These are phyloP conservation scores for Solanum bukasovii DNA, from an alignment of 257 asterid genomes.

Conservation along the genomic window DNA sequence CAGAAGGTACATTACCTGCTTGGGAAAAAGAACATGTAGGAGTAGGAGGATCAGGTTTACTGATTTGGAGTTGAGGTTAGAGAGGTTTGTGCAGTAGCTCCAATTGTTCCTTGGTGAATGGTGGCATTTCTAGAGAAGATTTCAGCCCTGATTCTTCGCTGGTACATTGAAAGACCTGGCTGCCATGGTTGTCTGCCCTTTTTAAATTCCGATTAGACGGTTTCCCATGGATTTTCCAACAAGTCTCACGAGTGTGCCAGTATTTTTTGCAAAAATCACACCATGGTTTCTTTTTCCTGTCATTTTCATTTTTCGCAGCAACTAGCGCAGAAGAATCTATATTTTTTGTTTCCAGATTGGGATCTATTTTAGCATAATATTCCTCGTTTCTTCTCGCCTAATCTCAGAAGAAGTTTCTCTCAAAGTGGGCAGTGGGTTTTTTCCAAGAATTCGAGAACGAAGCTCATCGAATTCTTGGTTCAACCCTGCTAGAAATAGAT, in stretches of 20 bases:
- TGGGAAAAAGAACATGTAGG: neutral
- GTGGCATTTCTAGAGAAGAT: neutral
- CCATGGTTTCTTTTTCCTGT: neutral
- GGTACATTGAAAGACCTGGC: neutral
- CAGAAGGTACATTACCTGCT: neutral
- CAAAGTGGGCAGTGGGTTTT: neutral
- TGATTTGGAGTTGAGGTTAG: neutral
- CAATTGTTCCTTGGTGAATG: neutral
- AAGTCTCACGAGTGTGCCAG: neutral
- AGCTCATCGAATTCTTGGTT: neutral
- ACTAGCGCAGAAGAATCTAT: neutral
- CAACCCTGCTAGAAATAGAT: neutral
- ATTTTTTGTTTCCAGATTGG: neutral
- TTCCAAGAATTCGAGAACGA: neutral
- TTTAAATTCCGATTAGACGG: neutral
- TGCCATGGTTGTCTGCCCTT: neutral
- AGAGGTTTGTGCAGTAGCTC: neutral
- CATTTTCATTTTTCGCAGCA: neutral
- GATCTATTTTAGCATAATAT: neutral
- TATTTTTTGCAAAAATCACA: neutral
- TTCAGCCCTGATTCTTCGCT: neutral
- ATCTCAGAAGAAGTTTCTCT: neutral
- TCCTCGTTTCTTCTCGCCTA: neutral
- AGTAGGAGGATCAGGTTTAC: neutral
- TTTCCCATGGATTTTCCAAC: neutral